Base-by-base conservation (phyloP, 1,139 yeast genomes). In the Blastobotrys buckinghamii region DNA sequence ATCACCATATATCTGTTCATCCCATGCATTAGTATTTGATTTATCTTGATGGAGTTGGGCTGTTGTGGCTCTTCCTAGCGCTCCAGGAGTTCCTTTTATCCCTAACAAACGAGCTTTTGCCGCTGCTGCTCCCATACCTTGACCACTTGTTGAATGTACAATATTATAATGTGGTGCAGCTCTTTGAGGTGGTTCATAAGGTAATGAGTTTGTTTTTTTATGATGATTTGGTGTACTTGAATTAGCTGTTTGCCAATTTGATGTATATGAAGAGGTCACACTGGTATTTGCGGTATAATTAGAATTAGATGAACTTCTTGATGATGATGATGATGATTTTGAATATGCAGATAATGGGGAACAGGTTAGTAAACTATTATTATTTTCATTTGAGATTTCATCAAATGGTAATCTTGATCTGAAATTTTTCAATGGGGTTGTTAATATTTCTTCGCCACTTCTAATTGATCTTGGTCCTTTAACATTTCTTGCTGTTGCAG, bases 401-500 rank as follows among this genome's bases (percentile, higher is more conserved):
- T 47, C 50, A 24, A 44, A 47, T 20, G 49, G 53, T 16, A 38
- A 42, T 16, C 42, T 45, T 17, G 19, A 13, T 13, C 50, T 45
- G 1, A 53, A 48, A 32, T 48, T 54, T 37, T 59, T 53, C 16
- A 56, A 44, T 8, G 63, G 59, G 1, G 42, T 39, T 20, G 62
- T 55, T 17, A 55, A 52, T 44, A 55, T 59, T 38, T 50, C 51
- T 37, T 53, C 39, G 3, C 22, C 39, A 13, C 39, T 26, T 16
- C 52, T 48, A 44, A 59, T 54, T 1, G 60, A 53, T 26, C 63
- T 35, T 10, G 63, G 63, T 1, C 63, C 63, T 4, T 60, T 47
- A 2, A 59, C 55, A 27, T 49, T 54, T 26, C 61, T 48, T 9
- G 42, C 45, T 20, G 52, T 32, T 6, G 10, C 24, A 8, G 55